These are phyloP conservation scores for Cucumis hystrix DNA, from an alignment of 306 rosid genomes.

Conservation along the genomic window DNA sequence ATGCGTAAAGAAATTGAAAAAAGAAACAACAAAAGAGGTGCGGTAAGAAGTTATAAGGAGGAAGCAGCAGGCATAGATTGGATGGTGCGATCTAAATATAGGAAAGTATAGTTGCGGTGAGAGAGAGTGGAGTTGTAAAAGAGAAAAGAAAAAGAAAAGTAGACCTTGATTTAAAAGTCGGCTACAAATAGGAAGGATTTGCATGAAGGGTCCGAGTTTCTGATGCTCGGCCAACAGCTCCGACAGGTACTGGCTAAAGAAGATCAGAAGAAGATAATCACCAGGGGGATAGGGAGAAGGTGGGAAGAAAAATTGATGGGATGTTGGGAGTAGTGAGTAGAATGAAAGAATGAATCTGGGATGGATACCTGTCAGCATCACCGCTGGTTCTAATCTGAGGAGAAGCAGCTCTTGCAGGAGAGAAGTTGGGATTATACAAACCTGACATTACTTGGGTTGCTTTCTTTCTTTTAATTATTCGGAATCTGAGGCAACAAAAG, in stretches of 20 bases:
- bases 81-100: neutral
- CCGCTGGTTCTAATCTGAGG: slow-evolving; percentile 78
- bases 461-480: slow-evolving; percentile 4
- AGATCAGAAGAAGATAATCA: slow-evolving; percentile 8
- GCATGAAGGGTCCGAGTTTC: slow-evolving; percentile 88
- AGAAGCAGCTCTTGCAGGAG: slow-evolving; percentile 95
- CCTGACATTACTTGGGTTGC: slow-evolving; percentile 47
- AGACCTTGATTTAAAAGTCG: slow-evolving; percentile 65
- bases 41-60: neutral
- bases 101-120: slow-evolving; percentile 1
- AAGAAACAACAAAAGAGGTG: neutral
- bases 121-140: neutral
- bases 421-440: slow-evolving; percentile 89
- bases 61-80: neutral
- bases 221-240: slow-evolving; percentile 89
- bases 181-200: slow-evolving; percentile 79
- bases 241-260: slow-evolving; percentile 62
- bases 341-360: neutral
- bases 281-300: too few relatives aligned
- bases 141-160: neutral
- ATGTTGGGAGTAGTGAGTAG: too few relatives aligned
- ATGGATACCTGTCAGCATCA: slow-evolving; percentile 67
- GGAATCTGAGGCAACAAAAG: slow-evolving; percentile 39
- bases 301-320: too few relatives aligned
- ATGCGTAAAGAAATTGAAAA: neutral